Evolutionary conservation across 1,284 basidiomycete genomes (phyloP), one percentile per base, ranked within the genome.

Genomic region (Schizophyllum amplum): DNA sequence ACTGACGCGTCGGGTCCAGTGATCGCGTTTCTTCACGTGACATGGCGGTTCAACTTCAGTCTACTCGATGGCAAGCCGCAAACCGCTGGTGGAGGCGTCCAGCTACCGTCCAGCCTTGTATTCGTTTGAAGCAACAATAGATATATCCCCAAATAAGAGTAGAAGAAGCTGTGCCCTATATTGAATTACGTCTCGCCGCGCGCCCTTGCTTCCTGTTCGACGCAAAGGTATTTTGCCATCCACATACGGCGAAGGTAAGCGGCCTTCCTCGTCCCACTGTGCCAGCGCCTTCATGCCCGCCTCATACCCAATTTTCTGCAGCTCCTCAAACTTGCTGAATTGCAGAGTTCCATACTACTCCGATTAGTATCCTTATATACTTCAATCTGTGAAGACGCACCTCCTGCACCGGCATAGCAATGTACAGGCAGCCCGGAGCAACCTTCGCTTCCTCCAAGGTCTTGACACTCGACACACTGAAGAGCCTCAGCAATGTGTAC

Each of bases 401-500:
- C 73, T 88, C 86, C 66, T 94, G 90, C 20, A 98, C 94, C 0
- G 97, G 97, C 90, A 99, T 93, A 57, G 86, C 83, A 72, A 98
- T 87, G 69, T 99, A 99, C 52, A 98, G 73, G 67, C 93, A 95
- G 0, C 90, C 90, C 4, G 89, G 88, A 4, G 89, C 82, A 2
- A 82, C 81, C 71, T 99, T 99, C 23, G 94, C 95, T 62, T 96
- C 94, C 69, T 98, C 94, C 7, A 99, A 77, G 11, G 92, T 96
- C 68, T 89, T 92, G 33, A 98, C 94, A 61, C 92, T 95, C 60
- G 96, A 96, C 1, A 98, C 96, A 72, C 94, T 96, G 55, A 1
- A 50, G 51, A 33, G 57, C 24, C 26, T 13, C 17, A 55, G 7
- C 21, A 53, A 51, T 20, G 25, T 25, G 23, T 42, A 55, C 13